Percentiles rank a stretch among this genome's conserved stretches.
phyloP scores from a whole-genome alignment of 352 stramenopile species.

The Globisporangium camurandrum region DNA sequence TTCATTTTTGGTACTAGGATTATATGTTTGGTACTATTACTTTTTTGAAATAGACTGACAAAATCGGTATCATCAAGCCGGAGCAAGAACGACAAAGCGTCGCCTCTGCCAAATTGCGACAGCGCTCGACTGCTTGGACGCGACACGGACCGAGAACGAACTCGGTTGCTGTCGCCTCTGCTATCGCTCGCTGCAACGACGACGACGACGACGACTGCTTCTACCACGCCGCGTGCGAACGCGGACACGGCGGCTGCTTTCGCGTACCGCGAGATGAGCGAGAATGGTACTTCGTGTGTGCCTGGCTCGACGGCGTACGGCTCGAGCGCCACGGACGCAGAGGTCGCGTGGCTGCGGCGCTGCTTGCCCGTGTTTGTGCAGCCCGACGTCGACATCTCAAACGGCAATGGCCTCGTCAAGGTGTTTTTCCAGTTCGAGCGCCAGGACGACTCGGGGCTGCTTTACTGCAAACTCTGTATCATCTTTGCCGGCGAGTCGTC shows the following conservation, averaged over 20 bases:
- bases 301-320: constrained; percentile 15
- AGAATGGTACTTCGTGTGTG: constrained; percentile 14
- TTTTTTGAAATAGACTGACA: no score
- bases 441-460: constrained; percentile 28
- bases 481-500: constrained; percentile 78
- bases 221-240: constrained; percentile 1
- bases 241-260: constrained; percentile 20
- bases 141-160: no score
- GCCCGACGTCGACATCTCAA: constrained; percentile 75
- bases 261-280: constrained; percentile 41
- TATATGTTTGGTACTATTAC: no score
- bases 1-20: no score
- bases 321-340: constrained; percentile 24
- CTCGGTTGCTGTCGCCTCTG: constrained; percentile 9
- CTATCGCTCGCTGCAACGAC: constrained; percentile 7
- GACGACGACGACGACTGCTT: constrained; percentile 4
- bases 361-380: constrained; percentile 82
- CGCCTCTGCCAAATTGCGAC: no score
- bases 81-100: no score
- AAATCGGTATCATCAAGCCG: no score
- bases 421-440: constrained; percentile 79
- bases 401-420: constrained; percentile 77
- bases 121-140: no score
- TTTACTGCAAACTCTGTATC: constrained; percentile 77
- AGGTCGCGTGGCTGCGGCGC: constrained; percentile 69